Base-by-base conservation (phyloP, 2,329 filamentous ascomycete species). In the Trichoderma guizhouense region DNA sequence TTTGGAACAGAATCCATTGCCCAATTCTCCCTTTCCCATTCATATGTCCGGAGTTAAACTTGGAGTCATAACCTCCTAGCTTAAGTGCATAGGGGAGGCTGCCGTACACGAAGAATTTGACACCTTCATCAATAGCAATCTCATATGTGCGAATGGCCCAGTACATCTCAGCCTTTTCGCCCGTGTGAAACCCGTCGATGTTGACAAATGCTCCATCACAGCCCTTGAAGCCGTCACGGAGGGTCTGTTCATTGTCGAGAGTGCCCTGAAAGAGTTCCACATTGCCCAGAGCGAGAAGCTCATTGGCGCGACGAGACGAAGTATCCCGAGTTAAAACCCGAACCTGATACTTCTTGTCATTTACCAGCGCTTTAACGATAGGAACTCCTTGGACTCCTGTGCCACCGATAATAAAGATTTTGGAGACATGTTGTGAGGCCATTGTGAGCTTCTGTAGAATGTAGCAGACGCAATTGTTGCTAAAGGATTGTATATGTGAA, bases 61-160 rank as follows among this genome's bases (percentile, higher is more conserved):
- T 66, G 14, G 47, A 39, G 5, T 65, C 63, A n/a, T 66, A 66
- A 2, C 47, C 63, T 24, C 63, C 47, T 11, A 39, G 18, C 12
- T 66, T 66, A 7, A 66, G 47, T 18, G 11, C 43, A n/a, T 66
- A 66, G 21, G 63, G 63, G 30, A 65, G 32, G 43, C 28, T 53
- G 12, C 63, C 63, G 34, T 65, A 65, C 1, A 65, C 63, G 8
- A 53, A 65, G 30, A 53, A 65, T 55, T 65, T 65, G 43, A 65
- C 53, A 7, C 43, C 63, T 21, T 65, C 63, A 15, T 65, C 63
- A 12, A 65, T 65, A 32, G 63, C 63, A 65, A 65, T 34, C n/a
- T 65, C 63, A 30, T 65, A 53, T 7, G 63, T 12, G 43, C 63
- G 63, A 26, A 65, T 65, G 21, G 63, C 63, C 63, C 63, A 65